Evolutionary conservation across 164 flowering plant species (phyloP).

Genomic region (Taxillus chinensis): DNA sequence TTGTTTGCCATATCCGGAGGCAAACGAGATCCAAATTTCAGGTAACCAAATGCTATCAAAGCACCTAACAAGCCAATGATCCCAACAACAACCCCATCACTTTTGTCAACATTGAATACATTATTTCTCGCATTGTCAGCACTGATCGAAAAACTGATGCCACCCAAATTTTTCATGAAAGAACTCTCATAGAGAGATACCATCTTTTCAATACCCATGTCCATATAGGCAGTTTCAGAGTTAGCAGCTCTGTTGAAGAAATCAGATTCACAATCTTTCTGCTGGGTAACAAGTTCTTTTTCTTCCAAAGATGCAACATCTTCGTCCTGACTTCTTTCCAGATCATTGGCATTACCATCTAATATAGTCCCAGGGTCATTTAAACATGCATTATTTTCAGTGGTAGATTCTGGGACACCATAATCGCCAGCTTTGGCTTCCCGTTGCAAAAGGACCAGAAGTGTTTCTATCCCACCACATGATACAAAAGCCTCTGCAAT

Average conservation of each 20-base stretch:
- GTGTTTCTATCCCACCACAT: slow-evolving; percentile 91
- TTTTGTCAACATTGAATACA: slow-evolving; percentile 76
- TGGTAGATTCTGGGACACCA: slow-evolving; percentile 21
- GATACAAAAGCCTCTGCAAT: slow-evolving; percentile 87
- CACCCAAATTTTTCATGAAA: slow-evolving; percentile 67
- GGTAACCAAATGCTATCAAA: slow-evolving; percentile 58
- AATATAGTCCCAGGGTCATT: not conserved
- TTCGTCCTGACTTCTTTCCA: slow-evolving; percentile 17
- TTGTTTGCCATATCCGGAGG: slow-evolving; percentile 41
- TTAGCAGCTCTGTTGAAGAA: slow-evolving; percentile 11
- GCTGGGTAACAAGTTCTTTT: slow-evolving; percentile 21
- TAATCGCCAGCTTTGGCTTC: slow-evolving; percentile 85
- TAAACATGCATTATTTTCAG: slow-evolving; percentile 13
- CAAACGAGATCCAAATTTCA: slow-evolving; percentile 46
- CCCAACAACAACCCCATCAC: slow-evolving; percentile 81
- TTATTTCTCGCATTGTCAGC: slow-evolving; percentile 94
- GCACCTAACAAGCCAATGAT: slow-evolving; percentile 77
- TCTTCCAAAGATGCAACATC: slow-evolving; percentile 22
- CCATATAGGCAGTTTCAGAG: slow-evolving; percentile 15
- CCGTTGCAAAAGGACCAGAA: slow-evolving; percentile 85
- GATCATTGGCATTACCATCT: slow-evolving; percentile 15
- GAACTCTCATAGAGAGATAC: slow-evolving; percentile 50
- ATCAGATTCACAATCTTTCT: slow-evolving; percentile 22
- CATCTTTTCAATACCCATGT: slow-evolving; percentile 37
- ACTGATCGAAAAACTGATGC: slow-evolving; percentile 79